Evolutionary conservation across 2,329 filamentous ascomycete species (phyloP).

Genomic region (Chrysoporthe puriensis): DNA sequence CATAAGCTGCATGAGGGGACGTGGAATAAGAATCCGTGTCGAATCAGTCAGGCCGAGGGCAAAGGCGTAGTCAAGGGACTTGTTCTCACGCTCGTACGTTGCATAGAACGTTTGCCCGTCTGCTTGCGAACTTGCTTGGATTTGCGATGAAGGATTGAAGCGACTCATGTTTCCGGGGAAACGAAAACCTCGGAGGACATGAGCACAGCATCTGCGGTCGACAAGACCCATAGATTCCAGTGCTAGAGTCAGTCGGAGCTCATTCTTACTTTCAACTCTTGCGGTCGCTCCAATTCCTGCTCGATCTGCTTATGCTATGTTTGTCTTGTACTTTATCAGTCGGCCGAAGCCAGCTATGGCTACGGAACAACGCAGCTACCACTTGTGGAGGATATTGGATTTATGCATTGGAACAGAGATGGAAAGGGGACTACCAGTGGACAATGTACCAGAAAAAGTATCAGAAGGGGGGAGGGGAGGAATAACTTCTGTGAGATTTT

Average conservation of each 20-base stretch:
- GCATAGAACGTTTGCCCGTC: background rate
- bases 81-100: background rate
- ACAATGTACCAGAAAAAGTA: too few species aligned
- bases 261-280: too few species aligned
- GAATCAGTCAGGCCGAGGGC: slow-evolving; percentile 39
- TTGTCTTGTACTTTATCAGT: too few species aligned
- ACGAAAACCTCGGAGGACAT: slow-evolving; percentile 42
- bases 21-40: slow-evolving; percentile 47
- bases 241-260: slow-evolving; percentile 38
- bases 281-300: too few species aligned
- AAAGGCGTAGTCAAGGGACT: background rate
- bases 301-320: too few species aligned
- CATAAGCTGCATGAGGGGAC: slow-evolving; percentile 55
- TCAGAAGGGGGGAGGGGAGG: too few species aligned
- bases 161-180: slow-evolving; percentile 44
- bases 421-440: too few species aligned
- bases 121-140: slow-evolving; percentile 29
- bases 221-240: slow-evolving; percentile 50
- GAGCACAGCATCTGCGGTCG: slow-evolving; percentile 42
- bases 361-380: too few species aligned
- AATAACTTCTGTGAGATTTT: too few species aligned
- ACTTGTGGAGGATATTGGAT: too few species aligned
- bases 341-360: too few species aligned
- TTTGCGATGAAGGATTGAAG: slow-evolving; percentile 32
- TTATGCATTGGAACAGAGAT: too few species aligned